Base-by-base conservation (phyloP, 176 grass and related monocot genomes). In the Zizania latifolia region DNA sequence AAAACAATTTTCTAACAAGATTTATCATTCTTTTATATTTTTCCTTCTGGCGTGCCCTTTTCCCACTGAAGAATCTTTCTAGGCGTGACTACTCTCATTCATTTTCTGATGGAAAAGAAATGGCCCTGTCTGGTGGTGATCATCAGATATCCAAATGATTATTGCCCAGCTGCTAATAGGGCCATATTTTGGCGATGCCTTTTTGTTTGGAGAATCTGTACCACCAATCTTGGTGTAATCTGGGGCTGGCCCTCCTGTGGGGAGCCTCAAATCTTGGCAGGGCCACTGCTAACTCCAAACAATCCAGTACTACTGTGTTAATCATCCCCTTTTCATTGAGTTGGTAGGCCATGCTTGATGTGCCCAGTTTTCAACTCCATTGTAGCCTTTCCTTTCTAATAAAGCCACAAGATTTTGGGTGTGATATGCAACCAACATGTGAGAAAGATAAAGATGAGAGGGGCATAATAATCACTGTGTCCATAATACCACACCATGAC, bases 371-470 rank as follows among this genome's bases (percentile, higher is more conserved):
- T 78, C 51, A 72, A 56, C 73, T 81, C 51, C 55, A 80, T 67
- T 65, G 58, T 61, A 48, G 71, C 78, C 39, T 54, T 27, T 58
- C 51, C 70, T 83, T 58, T 58, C 17, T 39, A 30, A 72, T 83
- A 91, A 86, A 92, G 72, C 12, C 65, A 51, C 62, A 39, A 40
- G 71, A 85, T 75, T 67, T 82, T 65, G 84, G 14, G 83, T 86
- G 81, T 86, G 76, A 81, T 78, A 24, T 59, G 80, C 70, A 93
- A 84, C 86, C 90, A 81, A 89, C 70, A 63, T 13, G 14, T 41
- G 12, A 35, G 56, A 12, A 54, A 30, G 27, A 65, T 21, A 78
- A 59, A 77, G 35, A 51, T 56, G 16, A 7, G 14, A 9, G 17
- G 38, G 28, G 29, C 37, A 62, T 12, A 71, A 36, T 23, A 21